Base-by-base conservation (phyloP, 2,329 filamentous ascomycete species). In the Phyllosticta citrichinensis region DNA sequence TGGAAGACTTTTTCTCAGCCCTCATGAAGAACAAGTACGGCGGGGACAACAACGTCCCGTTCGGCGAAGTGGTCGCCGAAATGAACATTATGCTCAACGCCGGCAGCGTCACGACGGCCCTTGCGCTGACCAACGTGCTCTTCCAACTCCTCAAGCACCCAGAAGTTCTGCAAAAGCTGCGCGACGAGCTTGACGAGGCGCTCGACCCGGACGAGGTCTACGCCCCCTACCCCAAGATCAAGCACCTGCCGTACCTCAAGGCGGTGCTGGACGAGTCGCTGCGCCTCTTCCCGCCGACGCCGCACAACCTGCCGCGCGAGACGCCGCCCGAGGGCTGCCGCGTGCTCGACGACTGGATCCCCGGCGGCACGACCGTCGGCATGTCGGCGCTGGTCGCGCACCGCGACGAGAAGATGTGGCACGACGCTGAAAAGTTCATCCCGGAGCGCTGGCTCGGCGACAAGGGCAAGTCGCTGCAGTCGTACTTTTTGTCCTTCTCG, bases 381-480 rank as follows among this genome's bases (percentile, higher is more conserved):
- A 70, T 73, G 20, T 67, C 72, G 1, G 73, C 73, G 25, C 68
- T 69, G 6, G 77, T 82, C 65, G 68, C 68, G 53, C 62, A 55
- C 0, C 74, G 84, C 0, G 78, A 82, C 53, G 83, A 85, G 65
- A 65, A 78, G 2, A 83, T 78, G 65, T 80, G 79, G 0, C 64
- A 70, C 0, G 77, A 82, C 61, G 73, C 75, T 0, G 73, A 80
- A 20, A 62, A 64, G 0, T 83, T 77, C 64, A 69, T 71, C 1
- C 79, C 80, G 0, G 79, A 80, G 55, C 71, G 81, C 3, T 83
- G 80, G 79, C 66, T 83, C 6, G 61, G 58, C 47, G 63, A 61
- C 3, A 57, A 62, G 9, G 64, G 30, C 22, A 63, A 59, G 40
- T 62, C 57, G 9, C 67, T 68, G 66, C 66, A 69, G 11, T 66